phyloP scores from a whole-genome alignment of 2,329 filamentous ascomycete species.

The Saccharata proteae region DNA sequence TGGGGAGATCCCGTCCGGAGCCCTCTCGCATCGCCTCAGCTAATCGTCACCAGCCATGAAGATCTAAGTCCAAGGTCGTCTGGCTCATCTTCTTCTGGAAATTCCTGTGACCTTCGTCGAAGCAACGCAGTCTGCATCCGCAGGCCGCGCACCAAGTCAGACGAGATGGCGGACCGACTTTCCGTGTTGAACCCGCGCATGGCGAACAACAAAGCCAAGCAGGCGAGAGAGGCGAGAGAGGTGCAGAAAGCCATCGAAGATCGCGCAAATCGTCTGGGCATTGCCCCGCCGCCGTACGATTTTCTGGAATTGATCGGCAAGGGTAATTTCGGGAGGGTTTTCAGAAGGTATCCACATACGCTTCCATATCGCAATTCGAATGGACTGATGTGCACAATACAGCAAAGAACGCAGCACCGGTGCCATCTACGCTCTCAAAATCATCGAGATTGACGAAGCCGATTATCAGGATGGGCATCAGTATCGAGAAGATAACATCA shows the following conservation, averaged over 20 bases:
- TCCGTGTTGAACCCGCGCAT: conserved; percentile 5
- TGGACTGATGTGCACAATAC: not conserved
- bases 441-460: conserved; percentile 70
- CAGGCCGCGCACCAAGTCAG: no score
- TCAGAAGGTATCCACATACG: conserved; percentile 46
- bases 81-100: no score
- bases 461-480: conserved; percentile 36
- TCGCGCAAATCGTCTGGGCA: conserved; percentile 46
- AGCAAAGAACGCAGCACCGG: conserved; percentile 28
- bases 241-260: conserved; percentile 56
- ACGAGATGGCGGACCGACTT: no score
- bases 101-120: no score
- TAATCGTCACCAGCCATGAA: no score
- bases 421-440: conserved; percentile 62
- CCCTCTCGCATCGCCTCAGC: no score
- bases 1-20: no score
- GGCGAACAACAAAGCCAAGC: conserved; percentile 41
- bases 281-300: conserved; percentile 52
- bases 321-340: conserved; percentile 62
- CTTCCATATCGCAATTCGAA: conserved; percentile 9
- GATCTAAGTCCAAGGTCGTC: no score
- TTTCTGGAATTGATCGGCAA: conserved; percentile 64
- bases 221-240: conserved; percentile 56
- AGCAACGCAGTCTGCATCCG: no score
- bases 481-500: conserved; percentile 16